These are phyloP conservation scores for Aspergillus taichungensis DNA, from an alignment of 495 filamentous ascomycete genomes.

Conservation along the genomic window DNA sequence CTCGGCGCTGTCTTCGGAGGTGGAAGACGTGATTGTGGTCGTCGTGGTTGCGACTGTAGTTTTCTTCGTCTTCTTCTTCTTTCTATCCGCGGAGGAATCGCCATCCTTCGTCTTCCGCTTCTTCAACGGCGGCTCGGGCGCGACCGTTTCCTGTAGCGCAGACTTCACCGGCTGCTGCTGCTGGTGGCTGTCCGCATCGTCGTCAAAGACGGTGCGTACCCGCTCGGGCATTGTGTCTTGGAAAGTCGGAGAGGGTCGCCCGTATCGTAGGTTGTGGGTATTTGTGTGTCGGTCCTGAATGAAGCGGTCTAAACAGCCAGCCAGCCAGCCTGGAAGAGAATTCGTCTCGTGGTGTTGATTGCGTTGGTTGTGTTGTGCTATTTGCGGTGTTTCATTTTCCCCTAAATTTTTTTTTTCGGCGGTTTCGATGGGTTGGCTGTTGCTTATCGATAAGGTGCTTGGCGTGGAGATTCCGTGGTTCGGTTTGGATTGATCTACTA, in stretches of 20 bases:
- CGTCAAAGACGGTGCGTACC: slow-evolving; percentile 32
- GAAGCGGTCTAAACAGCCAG: too few species aligned
- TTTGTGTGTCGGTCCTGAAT: too few species aligned
- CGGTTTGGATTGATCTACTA: too few species aligned
- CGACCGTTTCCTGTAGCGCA: neutral
- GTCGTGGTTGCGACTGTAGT: neutral
- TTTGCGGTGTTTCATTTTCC: slow-evolving; percentile 2
- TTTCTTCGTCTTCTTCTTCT: neutral
- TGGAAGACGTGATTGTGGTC: neutral
- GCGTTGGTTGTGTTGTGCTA: neutral
- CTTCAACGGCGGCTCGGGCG: slow-evolving; percentile 7
- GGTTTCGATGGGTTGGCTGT: neutral
- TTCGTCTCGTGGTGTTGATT: neutral
- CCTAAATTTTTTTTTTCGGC: slow-evolving; percentile 23
- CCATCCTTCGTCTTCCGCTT: slow-evolving; percentile 41
- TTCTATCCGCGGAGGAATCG: slow-evolving; percentile 9
- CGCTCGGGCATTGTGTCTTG: slow-evolving; percentile 42
- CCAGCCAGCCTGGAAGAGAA: neutral
- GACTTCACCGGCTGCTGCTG: slow-evolving; percentile 1
- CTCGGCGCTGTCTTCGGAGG: neutral
- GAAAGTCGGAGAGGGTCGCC: too few species aligned
- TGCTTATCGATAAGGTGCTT: slow-evolving; percentile 22
- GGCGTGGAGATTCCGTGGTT: neutral
- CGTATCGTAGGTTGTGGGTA: too few species aligned
- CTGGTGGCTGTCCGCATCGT: slow-evolving; percentile 13